Conservation (phyloP, 345 rosid species). For the Firmiana major region DNA sequence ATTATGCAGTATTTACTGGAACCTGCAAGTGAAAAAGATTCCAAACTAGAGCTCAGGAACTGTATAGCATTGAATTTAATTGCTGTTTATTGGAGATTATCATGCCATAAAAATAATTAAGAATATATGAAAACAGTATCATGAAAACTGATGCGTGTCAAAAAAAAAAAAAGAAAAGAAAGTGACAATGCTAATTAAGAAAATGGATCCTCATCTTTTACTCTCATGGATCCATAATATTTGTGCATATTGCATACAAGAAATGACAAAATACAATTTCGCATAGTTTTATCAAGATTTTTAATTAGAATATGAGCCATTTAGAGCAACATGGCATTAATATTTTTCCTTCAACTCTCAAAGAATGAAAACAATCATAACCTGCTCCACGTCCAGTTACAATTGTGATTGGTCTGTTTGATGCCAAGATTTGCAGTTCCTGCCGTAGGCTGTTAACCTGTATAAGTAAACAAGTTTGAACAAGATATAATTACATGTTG, state of each 20-base stretch:
- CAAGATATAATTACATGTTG: constrained; percentile 1
- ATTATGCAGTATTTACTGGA: constrained; percentile 43
- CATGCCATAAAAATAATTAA: not conserved
- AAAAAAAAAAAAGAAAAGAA: not conserved
- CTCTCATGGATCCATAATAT: not conserved
- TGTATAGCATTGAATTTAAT: not conserved
- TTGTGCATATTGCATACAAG: not conserved
- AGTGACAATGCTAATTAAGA: not conserved
- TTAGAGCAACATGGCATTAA: not conserved
- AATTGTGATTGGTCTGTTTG: constrained; percentile 63
- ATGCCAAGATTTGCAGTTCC: constrained; percentile 59
- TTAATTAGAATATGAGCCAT: not conserved
- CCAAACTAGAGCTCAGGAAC: constrained; percentile 7
- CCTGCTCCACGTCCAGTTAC: constrained; percentile 71
- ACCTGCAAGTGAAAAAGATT: constrained; percentile 38
- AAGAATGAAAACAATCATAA: constrained; percentile 18
- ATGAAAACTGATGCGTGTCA: not conserved
- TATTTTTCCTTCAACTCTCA: not conserved
- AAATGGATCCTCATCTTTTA: not conserved
- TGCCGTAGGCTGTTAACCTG: constrained; percentile 72
- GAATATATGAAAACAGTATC: not conserved
- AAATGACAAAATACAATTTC: not conserved
- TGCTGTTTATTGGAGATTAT: not conserved
- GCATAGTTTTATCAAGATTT: not conserved
- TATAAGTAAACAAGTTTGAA: constrained; percentile 15